Conservation (phyloP, 768 basidiomycete genomes). For the Panaeolus cyanescens region DNA sequence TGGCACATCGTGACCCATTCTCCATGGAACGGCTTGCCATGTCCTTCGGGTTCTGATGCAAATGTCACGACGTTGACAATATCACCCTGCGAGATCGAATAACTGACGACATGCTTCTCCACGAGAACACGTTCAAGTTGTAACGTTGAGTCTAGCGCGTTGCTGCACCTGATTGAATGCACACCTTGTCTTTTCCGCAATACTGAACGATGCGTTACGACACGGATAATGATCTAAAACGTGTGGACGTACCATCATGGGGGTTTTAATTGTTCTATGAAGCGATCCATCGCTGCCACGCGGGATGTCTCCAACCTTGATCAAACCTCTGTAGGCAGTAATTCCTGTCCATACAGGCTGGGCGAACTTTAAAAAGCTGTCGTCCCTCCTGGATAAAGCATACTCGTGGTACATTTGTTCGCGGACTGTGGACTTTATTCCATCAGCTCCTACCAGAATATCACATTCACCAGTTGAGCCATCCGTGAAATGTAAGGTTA, state of each 20-base stretch:
- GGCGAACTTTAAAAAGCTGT: slow-evolving; percentile 29
- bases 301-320: slow-evolving; percentile 38
- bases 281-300: slow-evolving; percentile 17
- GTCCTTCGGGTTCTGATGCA: slow-evolving; percentile 35
- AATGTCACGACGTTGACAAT: slow-evolving; percentile 49
- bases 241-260: slow-evolving; percentile 43
- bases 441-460: slow-evolving; percentile 48
- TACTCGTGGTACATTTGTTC: slow-evolving; percentile 28
- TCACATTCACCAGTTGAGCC: slow-evolving; percentile 37
- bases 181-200: slow-evolving; percentile 48
- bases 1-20: slow-evolving; percentile 34
- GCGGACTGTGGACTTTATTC: slow-evolving; percentile 39
- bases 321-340: slow-evolving; percentile 46
- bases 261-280: slow-evolving; percentile 35
- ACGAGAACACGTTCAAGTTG: background rate
- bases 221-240: background rate
- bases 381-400: slow-evolving; percentile 22
- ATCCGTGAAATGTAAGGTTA: slow-evolving; percentile 31
- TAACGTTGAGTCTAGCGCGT: background rate
- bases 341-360: slow-evolving; percentile 50
- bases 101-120: slow-evolving; percentile 47
- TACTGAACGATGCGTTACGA: slow-evolving; percentile 31
- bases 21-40: slow-evolving; percentile 23
- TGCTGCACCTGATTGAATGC: background rate
- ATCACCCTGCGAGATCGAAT: slow-evolving; percentile 44